phyloP scores from a whole-genome alignment of 164 flowering plant genomes.

The Kalanchoe fedtschenkoi region DNA sequence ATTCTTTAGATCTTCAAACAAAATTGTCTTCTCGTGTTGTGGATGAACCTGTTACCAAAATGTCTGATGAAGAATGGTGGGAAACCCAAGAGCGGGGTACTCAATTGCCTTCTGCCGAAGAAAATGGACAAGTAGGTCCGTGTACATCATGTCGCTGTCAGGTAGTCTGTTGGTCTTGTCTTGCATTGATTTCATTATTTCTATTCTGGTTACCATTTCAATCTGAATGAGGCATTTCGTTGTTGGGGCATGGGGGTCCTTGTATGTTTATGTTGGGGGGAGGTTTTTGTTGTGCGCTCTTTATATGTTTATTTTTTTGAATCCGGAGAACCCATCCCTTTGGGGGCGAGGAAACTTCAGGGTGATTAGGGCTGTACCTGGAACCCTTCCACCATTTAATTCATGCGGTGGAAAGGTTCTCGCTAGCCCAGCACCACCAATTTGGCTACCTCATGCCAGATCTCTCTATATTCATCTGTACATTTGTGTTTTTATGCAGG shows the following conservation, averaged over 20 bases:
- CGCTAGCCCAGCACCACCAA: too few species aligned
- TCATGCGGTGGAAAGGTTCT: too few species aligned
- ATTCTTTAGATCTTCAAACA: slow-evolving; percentile 17
- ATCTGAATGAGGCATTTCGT: neutral
- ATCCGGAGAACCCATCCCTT: too few species aligned
- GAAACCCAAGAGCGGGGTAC: slow-evolving; percentile 73
- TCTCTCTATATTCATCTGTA: neutral
- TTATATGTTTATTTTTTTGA: too few species aligned
- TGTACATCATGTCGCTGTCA: slow-evolving; percentile 80
- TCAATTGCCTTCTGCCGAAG: slow-evolving; percentile 50
- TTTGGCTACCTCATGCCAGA: too few species aligned
- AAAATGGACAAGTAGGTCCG: slow-evolving; percentile 89
- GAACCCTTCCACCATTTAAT: too few species aligned
- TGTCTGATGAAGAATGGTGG: slow-evolving; percentile 76
- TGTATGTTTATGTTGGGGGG: neutral
- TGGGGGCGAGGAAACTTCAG: too few species aligned
- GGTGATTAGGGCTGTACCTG: too few species aligned
- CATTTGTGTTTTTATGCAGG: slow-evolving; percentile 24
- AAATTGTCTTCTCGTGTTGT: slow-evolving; percentile 21
- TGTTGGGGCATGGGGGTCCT: neutral
- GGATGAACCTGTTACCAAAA: slow-evolving; percentile 15
- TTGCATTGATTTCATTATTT: neutral
- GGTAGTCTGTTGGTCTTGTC: slow-evolving; percentile 31
- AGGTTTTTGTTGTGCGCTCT: neutral
- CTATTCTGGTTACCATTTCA: neutral